These are phyloP conservation scores for Ogataea pini DNA, from an alignment of 805 yeast genomes.

Conservation along the genomic window DNA sequence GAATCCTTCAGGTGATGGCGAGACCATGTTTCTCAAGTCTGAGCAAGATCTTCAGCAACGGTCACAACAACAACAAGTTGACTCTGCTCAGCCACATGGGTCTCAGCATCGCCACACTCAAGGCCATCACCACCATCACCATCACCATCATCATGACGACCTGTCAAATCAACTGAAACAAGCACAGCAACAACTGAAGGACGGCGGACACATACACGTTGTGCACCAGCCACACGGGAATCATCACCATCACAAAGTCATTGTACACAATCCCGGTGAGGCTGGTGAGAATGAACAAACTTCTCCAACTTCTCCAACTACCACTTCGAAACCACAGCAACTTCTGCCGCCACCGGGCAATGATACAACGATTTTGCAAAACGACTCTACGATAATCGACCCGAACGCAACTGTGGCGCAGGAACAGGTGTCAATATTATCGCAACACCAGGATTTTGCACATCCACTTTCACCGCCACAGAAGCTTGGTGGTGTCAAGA, in stretches of 20 bases:
- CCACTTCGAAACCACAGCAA: constrained; percentile 1
- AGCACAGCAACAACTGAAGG: constrained; percentile 29
- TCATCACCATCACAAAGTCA: constrained; percentile 31
- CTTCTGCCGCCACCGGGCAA: constrained; percentile 14
- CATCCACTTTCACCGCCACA: constrained; percentile 11
- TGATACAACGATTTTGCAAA: constrained; percentile 30
- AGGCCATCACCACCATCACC: constrained; percentile 28
- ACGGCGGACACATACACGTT: constrained; percentile 32
- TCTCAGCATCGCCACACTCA: constrained; percentile 14
- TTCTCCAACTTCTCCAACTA: neutral
- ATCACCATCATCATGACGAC: constrained; percentile 33
- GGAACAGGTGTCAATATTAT: constrained; percentile 13
- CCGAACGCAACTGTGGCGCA: constrained; percentile 25
- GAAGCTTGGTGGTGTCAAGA: too few species aligned
- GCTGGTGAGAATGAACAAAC: neutral
- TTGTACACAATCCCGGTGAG: constrained; percentile 29
- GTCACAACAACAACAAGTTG: neutral
- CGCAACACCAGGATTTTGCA: constrained; percentile 7
- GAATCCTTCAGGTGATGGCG: neutral
- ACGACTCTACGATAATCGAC: constrained; percentile 30
- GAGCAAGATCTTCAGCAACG: neutral
- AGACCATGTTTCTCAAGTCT: neutral
- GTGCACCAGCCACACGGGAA: constrained; percentile 34
- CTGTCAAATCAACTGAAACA: constrained; percentile 25
- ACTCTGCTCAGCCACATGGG: constrained; percentile 4